phyloP scores from a whole-genome alignment of 176 grass and related monocot genomes.

The Pontederia paniculata region DNA sequence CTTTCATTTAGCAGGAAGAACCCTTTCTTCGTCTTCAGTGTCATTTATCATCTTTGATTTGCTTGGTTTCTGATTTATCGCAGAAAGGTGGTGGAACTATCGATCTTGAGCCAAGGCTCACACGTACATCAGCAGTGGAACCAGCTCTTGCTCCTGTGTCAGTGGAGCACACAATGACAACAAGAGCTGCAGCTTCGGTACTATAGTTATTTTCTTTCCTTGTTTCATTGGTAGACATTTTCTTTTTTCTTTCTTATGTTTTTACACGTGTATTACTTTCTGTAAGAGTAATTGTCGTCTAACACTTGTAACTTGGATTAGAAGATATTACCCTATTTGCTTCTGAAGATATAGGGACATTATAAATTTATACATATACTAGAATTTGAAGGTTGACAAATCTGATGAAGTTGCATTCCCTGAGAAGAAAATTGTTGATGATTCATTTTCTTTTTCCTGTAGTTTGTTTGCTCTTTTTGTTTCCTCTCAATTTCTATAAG shows the following conservation, averaged over 20 bases:
- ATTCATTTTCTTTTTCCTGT: neutral
- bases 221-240: neutral
- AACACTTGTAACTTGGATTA: neutral
- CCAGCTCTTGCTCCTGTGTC: conserved; percentile 85
- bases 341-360: neutral
- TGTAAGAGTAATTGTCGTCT: neutral
- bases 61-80: conserved; percentile 18
- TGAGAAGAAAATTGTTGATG: neutral
- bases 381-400: too few species aligned
- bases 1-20: too few species aligned
- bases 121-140: conserved; percentile 85
- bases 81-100: conserved; percentile 90
- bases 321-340: neutral
- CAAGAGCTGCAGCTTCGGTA: conserved; percentile 86
- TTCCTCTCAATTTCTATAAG: neutral
- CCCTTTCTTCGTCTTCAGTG: neutral
- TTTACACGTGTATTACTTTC: neutral
- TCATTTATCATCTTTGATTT: conserved; percentile 9
- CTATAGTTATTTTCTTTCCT: neutral
- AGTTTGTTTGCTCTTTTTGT: neutral
- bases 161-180: conserved; percentile 93
- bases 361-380: neutral
- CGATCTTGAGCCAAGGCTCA: conserved; percentile 69
- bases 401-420: too few species aligned
- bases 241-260: neutral